Percentiles rank a stretch among this genome's conserved stretches.
Conservation (phyloP, 352 stramenopile genomes). For the Aphanomyces stellatus region DNA sequence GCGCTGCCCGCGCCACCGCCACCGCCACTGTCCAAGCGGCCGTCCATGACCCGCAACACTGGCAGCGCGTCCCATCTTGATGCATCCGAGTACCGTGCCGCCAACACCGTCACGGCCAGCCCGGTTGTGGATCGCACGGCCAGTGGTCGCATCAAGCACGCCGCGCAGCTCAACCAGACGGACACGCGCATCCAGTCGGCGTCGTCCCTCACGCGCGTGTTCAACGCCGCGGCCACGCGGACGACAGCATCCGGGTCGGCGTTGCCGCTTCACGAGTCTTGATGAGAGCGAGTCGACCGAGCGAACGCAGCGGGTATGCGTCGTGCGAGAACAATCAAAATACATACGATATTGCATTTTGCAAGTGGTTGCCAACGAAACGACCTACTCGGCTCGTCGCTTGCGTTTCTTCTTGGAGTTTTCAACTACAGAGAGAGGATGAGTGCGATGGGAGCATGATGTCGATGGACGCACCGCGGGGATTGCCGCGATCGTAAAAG, state of each 20-base stretch:
- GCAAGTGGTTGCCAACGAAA: background rate
- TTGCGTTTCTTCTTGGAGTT: constrained; percentile 76
- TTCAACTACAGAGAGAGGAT: constrained; percentile 36
- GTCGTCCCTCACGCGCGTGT: no score
- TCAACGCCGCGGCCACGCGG: no score
- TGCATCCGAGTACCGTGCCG: background rate
- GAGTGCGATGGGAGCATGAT: no score
- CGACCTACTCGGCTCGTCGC: background rate
- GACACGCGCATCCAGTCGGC: no score
- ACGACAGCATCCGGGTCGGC: no score
- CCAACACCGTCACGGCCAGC: background rate
- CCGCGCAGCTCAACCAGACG: no score
- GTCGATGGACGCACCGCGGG: constrained; percentile 64
- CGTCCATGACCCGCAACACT: background rate
- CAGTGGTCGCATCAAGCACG: background rate
- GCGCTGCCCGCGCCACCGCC: background rate
- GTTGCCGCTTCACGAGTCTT: no score
- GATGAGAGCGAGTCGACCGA: no score
- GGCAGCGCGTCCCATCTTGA: background rate
- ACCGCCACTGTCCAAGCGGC: background rate
- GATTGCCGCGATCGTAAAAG: constrained; percentile 88
- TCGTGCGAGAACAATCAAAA: no score
- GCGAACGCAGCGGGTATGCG: no score
- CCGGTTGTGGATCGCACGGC: background rate
- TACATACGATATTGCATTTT: background rate